These are phyloP conservation scores for Candida gigantensis DNA, from an alignment of 1,139 yeast species.

Conservation along the genomic window DNA sequence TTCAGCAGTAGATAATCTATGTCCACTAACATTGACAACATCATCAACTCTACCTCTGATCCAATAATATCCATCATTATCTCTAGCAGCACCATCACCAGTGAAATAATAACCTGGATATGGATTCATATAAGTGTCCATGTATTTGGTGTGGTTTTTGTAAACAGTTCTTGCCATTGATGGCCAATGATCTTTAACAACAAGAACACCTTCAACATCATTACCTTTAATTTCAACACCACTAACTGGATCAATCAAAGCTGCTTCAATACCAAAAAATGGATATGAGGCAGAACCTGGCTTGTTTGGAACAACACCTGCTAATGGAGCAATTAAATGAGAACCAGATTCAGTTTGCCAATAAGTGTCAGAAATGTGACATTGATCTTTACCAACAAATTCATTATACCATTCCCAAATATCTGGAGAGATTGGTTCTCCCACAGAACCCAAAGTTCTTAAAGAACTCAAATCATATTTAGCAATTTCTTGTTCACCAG, in stretches of 20 bases:
- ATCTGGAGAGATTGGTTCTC: constrained; percentile 98
- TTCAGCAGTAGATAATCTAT: constrained; percentile 95
- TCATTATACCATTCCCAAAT: constrained; percentile 99
- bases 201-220: constrained; percentile 95
- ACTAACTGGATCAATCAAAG: constrained; percentile 86
- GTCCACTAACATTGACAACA: constrained; percentile 97
- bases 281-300: constrained; percentile 98
- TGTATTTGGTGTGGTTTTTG: constrained; percentile 84
- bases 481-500: constrained; percentile 82
- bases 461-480: constrained; percentile 87
- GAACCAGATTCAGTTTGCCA: constrained; percentile 99
- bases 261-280: constrained; percentile 90
- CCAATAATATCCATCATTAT: constrained; percentile 97
- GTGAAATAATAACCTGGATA: constrained; percentile 97
- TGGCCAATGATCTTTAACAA: constrained; percentile 91
- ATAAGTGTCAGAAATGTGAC: constrained; percentile 90
- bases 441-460: constrained; percentile 96
- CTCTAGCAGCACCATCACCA: constrained; percentile 99
- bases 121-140: constrained; percentile 93
- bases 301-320: constrained; percentile 92
- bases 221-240: constrained; percentile 84
- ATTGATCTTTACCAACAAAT: constrained; percentile 83
- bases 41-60: constrained; percentile 98
- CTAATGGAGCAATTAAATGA: constrained; percentile 91
- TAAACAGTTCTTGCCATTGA: constrained; percentile 97